Evolutionary conservation across 2,329 filamentous ascomycete species (phyloP).

Genomic region (Trichoderma arundinaceum): DNA sequence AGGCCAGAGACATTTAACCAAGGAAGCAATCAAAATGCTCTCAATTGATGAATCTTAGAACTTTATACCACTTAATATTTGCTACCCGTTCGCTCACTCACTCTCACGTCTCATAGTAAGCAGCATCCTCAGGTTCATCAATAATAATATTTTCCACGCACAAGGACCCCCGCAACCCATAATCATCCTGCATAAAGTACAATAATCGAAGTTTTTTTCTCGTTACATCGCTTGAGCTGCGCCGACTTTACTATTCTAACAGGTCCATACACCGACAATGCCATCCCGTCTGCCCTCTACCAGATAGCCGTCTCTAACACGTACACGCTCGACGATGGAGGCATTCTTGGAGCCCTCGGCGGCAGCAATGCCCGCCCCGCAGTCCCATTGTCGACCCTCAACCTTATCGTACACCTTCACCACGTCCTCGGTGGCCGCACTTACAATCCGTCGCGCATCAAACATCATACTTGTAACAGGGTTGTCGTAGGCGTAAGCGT

Average conservation of each 20-base stretch:
- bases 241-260: constrained; percentile 47
- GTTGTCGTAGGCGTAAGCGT: constrained; percentile 94
- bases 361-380: constrained; percentile 78
- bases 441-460: constrained; percentile 85
- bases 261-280: constrained; percentile 88
- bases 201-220: constrained; percentile 14
- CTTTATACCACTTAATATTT: no score
- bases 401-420: constrained; percentile 99
- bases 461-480: constrained; percentile 98
- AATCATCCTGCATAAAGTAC: constrained; percentile 15
- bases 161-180: background rate
- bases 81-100: background rate
- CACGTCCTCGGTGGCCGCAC: constrained; percentile 88
- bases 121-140: background rate
- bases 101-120: background rate
- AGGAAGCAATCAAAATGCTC: no score
- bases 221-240: constrained; percentile 27
- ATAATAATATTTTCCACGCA: no score
- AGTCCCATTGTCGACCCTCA: constrained; percentile 95
- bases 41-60: no score
- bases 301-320: constrained; percentile 92
- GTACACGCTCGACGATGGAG: constrained; percentile 79
- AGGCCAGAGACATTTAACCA: background rate
- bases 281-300: constrained; percentile 89
- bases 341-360: constrained; percentile 69